These are phyloP conservation scores for Nicotiana paniculata DNA, from an alignment of 257 asterid genomes.

Conservation along the genomic window DNA sequence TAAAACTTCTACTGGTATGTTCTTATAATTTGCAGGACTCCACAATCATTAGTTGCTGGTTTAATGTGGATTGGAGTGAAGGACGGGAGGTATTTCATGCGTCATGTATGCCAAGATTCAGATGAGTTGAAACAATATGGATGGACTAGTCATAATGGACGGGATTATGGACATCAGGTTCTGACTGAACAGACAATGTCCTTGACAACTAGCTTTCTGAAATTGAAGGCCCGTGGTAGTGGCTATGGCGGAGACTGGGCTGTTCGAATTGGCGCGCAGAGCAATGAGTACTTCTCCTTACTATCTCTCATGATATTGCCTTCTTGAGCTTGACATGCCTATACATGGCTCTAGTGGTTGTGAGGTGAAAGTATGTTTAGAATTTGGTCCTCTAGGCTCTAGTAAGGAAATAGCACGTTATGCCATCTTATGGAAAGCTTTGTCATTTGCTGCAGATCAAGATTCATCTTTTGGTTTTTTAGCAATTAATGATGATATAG, in stretches of 20 bases:
- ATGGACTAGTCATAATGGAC: constrained; percentile 91
- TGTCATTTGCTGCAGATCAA: not conserved
- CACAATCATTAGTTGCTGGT: constrained; percentile 84
- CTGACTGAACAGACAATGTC: constrained; percentile 68
- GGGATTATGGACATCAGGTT: constrained; percentile 86
- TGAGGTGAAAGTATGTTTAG: not conserved
- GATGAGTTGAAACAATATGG: constrained; percentile 85
- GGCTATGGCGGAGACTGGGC: constrained; percentile 99
- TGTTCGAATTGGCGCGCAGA: constrained; percentile 60
- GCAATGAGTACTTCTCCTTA: constrained; percentile 48
- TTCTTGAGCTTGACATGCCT: not conserved
- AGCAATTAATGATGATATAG: not conserved
- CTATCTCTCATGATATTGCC: constrained; percentile 18
- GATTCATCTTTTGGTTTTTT: not conserved
- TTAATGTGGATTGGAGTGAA: constrained; percentile 95
- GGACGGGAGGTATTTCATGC: constrained; percentile 78
- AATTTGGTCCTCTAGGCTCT: not conserved
- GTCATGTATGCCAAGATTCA: constrained; percentile 88
- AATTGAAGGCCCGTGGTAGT: constrained; percentile 64
- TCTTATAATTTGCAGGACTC: constrained; percentile 57
- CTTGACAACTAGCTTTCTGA: constrained; percentile 77
- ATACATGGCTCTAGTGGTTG: not conserved
- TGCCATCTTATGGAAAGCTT: not conserved
- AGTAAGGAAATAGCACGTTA: not conserved
- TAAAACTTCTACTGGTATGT: not conserved